Percentiles rank a stretch among this genome's conserved stretches.
Evolutionary conservation across 345 rosid genomes (phyloP).

Genomic region (Boechera retrofracta): DNA sequence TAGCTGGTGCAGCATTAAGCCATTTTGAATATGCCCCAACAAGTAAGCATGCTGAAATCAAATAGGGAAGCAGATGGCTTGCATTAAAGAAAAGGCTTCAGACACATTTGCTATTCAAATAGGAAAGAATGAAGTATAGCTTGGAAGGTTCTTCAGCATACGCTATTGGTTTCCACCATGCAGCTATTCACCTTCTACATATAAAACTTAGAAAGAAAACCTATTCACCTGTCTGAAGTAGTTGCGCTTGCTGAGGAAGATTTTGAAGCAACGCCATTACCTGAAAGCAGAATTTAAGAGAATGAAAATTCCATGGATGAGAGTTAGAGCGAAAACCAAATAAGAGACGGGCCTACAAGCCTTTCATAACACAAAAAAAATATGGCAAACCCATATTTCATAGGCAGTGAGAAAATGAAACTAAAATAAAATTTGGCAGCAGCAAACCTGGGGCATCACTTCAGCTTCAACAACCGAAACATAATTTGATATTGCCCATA

Average conservation of each 20-base stretch:
- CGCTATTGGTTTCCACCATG: constrained; percentile 28
- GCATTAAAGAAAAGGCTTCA: constrained; percentile 24
- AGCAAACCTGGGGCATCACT: constrained; percentile 89
- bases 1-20: constrained; percentile 84
- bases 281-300: constrained; percentile 50
- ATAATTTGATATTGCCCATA: constrained; percentile 84
- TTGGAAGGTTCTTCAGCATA: constrained; percentile 31
- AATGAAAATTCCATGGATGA: constrained; percentile 19
- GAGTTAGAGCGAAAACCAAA: constrained; percentile 20
- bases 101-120: constrained; percentile 14
- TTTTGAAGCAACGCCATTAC: constrained; percentile 84
- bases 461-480: constrained; percentile 81
- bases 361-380: constrained; percentile 24
- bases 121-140: constrained; percentile 18
- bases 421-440: background rate
- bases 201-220: constrained; percentile 31
- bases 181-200: constrained; percentile 28
- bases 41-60: constrained; percentile 86
- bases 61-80: constrained; percentile 28
- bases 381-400: constrained; percentile 11
- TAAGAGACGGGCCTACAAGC: constrained; percentile 11
- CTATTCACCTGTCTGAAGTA: constrained; percentile 85
- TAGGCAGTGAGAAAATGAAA: background rate
- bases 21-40: constrained; percentile 98
- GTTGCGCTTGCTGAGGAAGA: constrained; percentile 89